A percentile compares a stretch with the other conserved stretches of the same genome.
Conservation (phyloP, 2,329 filamentous ascomycete genomes). For the Stemphylium vesicarium region DNA sequence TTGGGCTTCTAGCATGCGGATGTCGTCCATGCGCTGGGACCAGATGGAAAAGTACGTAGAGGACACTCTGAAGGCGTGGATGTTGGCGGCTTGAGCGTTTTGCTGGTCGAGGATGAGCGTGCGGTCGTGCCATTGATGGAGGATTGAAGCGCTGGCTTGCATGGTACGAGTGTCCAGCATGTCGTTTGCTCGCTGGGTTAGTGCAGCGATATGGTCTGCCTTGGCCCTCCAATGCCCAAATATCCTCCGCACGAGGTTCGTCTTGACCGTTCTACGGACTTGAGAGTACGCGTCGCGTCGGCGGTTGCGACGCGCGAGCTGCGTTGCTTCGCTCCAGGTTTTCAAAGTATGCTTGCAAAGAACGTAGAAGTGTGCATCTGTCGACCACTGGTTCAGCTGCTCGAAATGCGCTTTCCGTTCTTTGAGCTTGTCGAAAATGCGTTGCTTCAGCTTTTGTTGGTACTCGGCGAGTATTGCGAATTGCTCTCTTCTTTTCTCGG, state of each 20-base stretch:
- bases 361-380: conserved; percentile 64
- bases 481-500: conserved; percentile 36
- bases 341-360: conserved; percentile 58
- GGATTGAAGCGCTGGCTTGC: conserved; percentile 38
- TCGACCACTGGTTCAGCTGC: conserved; percentile 60
- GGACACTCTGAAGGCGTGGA: conserved; percentile 35
- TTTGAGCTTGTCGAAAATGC: conserved; percentile 45
- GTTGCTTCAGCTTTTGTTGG: conserved; percentile 50
- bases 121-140: conserved; percentile 54
- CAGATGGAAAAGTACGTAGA: conserved; percentile 38
- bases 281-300: conserved; percentile 63
- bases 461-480: conserved; percentile 51
- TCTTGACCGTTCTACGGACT: conserved; percentile 61
- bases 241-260: conserved; percentile 55
- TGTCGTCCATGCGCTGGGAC: conserved; percentile 30
- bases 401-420: conserved; percentile 51
- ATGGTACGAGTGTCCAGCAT: conserved; percentile 29
- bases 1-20: conserved; percentile 47
- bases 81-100: conserved; percentile 32
- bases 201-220: conserved; percentile 17
- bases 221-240: conserved; percentile 50
- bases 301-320: conserved; percentile 58
- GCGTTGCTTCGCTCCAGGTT: conserved; percentile 58
- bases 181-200: conserved; percentile 43
- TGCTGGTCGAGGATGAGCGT: conserved; percentile 34